phyloP scores from a whole-genome alignment of 139 green algal genomes.

The Monoraphidium neglectum region DNA sequence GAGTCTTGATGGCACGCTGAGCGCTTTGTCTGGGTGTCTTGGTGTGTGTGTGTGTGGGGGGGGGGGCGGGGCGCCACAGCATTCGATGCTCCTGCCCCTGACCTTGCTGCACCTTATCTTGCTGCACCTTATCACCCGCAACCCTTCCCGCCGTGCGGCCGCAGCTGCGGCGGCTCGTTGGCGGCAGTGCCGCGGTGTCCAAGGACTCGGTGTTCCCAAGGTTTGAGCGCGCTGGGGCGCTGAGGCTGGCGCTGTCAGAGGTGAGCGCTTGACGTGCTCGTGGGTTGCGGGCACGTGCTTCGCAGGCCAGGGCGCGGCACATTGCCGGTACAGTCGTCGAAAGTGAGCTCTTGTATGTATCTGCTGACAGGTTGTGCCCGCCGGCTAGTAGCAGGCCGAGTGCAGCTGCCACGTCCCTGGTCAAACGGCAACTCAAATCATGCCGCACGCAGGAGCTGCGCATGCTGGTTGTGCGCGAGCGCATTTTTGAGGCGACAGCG shows the following conservation, averaged over 20 bases:
- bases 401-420: too few relatives aligned
- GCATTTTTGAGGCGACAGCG: constrained; percentile 18
- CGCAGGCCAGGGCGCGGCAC: too few relatives aligned
- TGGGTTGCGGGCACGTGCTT: too few relatives aligned
- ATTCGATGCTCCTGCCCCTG: constrained; percentile 2
- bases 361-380: too few relatives aligned
- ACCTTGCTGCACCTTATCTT: constrained; percentile 30
- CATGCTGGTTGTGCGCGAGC: constrained; percentile 50
- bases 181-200: constrained; percentile 31
- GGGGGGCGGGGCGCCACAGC: constrained; percentile 13
- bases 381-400: too few relatives aligned
- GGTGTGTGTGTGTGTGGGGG: not conserved
- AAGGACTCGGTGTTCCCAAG: constrained; percentile 51
- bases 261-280: not conserved
- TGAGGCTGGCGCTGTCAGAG: constrained; percentile 13
- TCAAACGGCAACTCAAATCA: too few relatives aligned
- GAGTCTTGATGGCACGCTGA: not conserved
- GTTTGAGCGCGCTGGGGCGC: constrained; percentile 40
- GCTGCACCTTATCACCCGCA: constrained; percentile 9
- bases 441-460: constrained; percentile 48
- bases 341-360: too few relatives aligned
- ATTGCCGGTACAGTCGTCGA: too few relatives aligned
- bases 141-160: not conserved
- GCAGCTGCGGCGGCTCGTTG: constrained; percentile 35
- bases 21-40: not conserved